phyloP scores from a whole-genome alignment of 768 basidiomycete genomes.

The Sistotremastrum niveocremeum region DNA sequence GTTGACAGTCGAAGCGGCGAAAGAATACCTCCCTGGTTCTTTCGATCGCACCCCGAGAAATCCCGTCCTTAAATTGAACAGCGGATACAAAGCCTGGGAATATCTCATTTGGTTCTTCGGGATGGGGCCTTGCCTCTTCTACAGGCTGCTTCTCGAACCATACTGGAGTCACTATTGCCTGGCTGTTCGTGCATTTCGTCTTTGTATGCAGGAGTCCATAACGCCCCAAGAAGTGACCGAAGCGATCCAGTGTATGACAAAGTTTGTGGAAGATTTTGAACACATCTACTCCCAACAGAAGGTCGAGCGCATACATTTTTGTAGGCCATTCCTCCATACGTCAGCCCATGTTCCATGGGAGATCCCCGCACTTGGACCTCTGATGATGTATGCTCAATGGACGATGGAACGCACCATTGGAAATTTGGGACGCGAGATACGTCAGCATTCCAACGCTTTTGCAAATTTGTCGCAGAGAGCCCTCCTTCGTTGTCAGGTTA shows the following conservation, averaged over 20 bases:
- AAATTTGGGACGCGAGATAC: background rate
- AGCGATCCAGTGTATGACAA: background rate
- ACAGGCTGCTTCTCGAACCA: background rate
- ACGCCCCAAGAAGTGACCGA: background rate
- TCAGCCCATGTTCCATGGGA: background rate
- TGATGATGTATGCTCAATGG: background rate
- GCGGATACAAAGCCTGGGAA: constrained; percentile 27
- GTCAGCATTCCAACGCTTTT: constrained; percentile 1
- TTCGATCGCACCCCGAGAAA: constrained; percentile 30
- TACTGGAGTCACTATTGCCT: constrained; percentile 18
- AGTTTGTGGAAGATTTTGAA: background rate
- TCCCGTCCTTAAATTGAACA: constrained; percentile 24
- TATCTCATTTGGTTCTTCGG: constrained; percentile 19
- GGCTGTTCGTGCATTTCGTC: constrained; percentile 2
- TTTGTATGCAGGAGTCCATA: background rate
- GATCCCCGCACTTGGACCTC: constrained; percentile 1
- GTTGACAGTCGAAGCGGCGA: constrained; percentile 15
- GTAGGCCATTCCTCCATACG: background rate
- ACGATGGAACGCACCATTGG: background rate
- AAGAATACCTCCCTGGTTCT: constrained; percentile 22
- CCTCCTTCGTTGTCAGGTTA: background rate
- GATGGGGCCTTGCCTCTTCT: constrained; percentile 1
- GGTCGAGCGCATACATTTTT: background rate
- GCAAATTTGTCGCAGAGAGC: background rate
- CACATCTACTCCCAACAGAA: background rate